Evolutionary conservation across 306 rosid species (phyloP).

Genomic region (Inga oerstediana): DNA sequence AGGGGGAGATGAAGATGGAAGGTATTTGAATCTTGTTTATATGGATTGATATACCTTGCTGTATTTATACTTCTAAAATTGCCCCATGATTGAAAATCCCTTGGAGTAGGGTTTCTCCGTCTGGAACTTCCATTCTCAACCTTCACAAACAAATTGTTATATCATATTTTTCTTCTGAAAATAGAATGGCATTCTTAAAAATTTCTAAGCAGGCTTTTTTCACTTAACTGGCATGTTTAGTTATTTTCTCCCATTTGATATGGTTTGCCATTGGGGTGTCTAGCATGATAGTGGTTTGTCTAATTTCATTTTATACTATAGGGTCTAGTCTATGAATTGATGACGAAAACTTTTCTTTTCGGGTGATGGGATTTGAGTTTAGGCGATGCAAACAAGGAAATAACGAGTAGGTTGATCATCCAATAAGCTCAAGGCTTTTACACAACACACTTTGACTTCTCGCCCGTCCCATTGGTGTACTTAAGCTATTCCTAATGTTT

Average conservation of each 20-base stretch:
- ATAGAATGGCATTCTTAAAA: not conserved
- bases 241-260: not conserved
- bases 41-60: not conserved
- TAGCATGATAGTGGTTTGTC: not conserved
- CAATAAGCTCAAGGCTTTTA: not conserved
- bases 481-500: not conserved
- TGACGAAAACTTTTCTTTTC: not conserved
- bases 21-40: constrained; percentile 39
- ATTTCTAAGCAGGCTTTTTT: not conserved
- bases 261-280: not conserved
- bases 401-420: not conserved
- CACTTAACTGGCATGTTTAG: not conserved
- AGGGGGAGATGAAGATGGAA: constrained; percentile 47
- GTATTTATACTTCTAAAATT: constrained; percentile 7
- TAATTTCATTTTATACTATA: not conserved
- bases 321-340: not conserved
- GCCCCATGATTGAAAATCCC: constrained; percentile 21
- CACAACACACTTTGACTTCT: not conserved
- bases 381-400: not conserved
- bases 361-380: not conserved
- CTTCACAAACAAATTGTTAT: constrained; percentile 9
- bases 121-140: not conserved
- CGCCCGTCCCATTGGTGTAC: not conserved
- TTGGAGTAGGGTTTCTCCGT: constrained; percentile 6
- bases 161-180: constrained; percentile 11